A percentile compares a stretch with the other conserved stretches of the same genome.
phyloP scores from a whole-genome alignment of 371 early-diverging fungal species.

The Dinochytrium kinnereticum region DNA sequence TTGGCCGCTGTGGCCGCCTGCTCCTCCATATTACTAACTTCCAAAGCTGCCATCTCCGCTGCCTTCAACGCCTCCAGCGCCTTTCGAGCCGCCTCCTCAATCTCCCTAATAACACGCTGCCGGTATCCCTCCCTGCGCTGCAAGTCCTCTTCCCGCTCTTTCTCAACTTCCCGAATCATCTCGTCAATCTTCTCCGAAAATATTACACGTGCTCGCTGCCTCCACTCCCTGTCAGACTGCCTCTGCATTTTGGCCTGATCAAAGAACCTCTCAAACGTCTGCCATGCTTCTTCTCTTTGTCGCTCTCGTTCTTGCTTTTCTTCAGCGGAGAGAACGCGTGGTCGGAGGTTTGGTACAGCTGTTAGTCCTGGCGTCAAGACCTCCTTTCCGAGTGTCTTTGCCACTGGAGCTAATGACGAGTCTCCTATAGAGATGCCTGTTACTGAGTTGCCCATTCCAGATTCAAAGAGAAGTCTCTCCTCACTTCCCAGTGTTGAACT shows the following conservation, averaged over 20 bases:
- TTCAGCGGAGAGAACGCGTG: conserved; percentile 37
- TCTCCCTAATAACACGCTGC: conserved; percentile 44
- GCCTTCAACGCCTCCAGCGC: conserved; percentile 37
- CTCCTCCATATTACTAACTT: conserved; percentile 28
- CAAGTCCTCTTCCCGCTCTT: conserved; percentile 42
- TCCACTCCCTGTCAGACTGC: conserved; percentile 40
- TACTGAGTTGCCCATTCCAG: background rate
- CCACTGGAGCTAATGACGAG: background rate
- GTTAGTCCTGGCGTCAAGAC: background rate
- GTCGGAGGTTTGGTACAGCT: background rate
- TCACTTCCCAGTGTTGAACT: conserved; percentile 5
- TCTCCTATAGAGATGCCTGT: background rate
- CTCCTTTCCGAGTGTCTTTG: background rate
- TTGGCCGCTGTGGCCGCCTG: conserved; percentile 19
- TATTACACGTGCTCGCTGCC: conserved; percentile 33
- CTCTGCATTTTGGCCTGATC: conserved; percentile 32
- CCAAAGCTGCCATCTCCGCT: conserved; percentile 37
- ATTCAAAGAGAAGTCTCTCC: conserved; percentile 13
- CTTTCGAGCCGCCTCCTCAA: conserved; percentile 46
- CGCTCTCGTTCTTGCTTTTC: conserved; percentile 33
- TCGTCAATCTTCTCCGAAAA: conserved; percentile 47
- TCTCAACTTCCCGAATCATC: conserved; percentile 40
- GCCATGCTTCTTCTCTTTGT: conserved; percentile 24
- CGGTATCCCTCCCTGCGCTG: conserved; percentile 49
- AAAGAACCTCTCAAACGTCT: conserved; percentile 29